Evolutionary conservation across 768 basidiomycete species (phyloP).

Genomic region (Hypsizygus marmoreus): DNA sequence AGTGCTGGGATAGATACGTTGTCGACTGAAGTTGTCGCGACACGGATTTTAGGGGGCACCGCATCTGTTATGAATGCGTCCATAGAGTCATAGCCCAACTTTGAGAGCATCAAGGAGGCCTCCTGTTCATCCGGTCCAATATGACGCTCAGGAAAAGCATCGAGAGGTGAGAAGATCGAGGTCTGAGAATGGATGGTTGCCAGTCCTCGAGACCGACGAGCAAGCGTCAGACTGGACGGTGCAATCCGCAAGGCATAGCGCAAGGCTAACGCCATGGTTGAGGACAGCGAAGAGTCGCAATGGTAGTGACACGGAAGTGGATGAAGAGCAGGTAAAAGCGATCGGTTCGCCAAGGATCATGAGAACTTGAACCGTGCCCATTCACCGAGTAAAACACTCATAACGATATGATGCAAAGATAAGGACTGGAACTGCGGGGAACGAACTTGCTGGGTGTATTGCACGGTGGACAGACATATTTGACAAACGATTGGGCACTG

Average conservation of each 20-base stretch:
- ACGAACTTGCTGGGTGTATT: not conserved
- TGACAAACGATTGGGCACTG: constrained; percentile 3
- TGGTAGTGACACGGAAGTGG: too few relatives aligned
- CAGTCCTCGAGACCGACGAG: constrained; percentile 30
- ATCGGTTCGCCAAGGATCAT: constrained; percentile 25
- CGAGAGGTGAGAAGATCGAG: constrained; percentile 80
- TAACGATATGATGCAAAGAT: constrained; percentile 15
- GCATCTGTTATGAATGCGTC: constrained; percentile 84
- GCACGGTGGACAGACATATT: not conserved
- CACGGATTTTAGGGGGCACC: constrained; percentile 80
- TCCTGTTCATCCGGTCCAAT: constrained; percentile 90
- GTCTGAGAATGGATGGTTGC: constrained; percentile 62
- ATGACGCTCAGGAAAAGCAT: constrained; percentile 89
- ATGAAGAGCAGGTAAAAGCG: constrained; percentile 27
- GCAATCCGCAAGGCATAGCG: constrained; percentile 26
- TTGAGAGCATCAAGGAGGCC: constrained; percentile 76
- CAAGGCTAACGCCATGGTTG: constrained; percentile 33
- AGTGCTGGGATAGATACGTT: constrained; percentile 71
- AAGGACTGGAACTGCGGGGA: constrained; percentile 6
- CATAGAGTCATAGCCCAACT: constrained; percentile 84
- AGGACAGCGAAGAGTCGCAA: constrained; percentile 18
- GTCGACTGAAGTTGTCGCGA: constrained; percentile 60
- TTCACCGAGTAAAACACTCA: constrained; percentile 54
- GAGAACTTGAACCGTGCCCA: constrained; percentile 48
- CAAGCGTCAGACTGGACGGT: constrained; percentile 12